Conservation (phyloP, 345 rosid genomes). For the Eucalyptus curtisii region DNA sequence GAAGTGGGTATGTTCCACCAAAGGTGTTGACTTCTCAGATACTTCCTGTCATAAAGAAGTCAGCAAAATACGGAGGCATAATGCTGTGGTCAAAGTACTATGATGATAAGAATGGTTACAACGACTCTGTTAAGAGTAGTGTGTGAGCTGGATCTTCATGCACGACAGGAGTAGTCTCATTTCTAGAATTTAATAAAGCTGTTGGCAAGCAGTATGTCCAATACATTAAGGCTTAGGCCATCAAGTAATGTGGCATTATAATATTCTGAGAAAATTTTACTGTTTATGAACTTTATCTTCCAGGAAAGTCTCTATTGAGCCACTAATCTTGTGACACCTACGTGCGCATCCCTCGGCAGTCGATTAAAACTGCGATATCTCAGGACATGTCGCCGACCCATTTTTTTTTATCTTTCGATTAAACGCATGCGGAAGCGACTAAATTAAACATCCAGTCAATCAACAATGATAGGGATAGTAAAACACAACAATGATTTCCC, state of each 20-base stretch:
- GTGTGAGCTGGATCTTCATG: conserved; percentile 6
- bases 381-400: no score
- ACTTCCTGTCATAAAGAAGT: conserved; percentile 26
- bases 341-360: no score
- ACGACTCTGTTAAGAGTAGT: conserved; percentile 13
- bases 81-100: conserved; percentile 51
- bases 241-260: not conserved
- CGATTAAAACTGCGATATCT: no score
- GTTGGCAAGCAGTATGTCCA: not conserved
- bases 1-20: conserved; percentile 40
- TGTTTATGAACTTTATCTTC: not conserved
- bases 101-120: conserved; percentile 35
- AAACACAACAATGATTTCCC: no score
- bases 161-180: not conserved
- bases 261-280: not conserved
- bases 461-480: no score
- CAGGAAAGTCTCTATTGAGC: not conserved
- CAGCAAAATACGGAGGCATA: conserved; percentile 42
- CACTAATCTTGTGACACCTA: not conserved
- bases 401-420: no score
- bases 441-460: no score
- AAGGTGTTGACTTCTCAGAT: conserved; percentile 20
- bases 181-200: not conserved
- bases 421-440: no score
- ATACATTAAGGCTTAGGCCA: not conserved